Base-by-base conservation (phyloP, 352 stramenopile species). In the Globisporangium polare region DNA sequence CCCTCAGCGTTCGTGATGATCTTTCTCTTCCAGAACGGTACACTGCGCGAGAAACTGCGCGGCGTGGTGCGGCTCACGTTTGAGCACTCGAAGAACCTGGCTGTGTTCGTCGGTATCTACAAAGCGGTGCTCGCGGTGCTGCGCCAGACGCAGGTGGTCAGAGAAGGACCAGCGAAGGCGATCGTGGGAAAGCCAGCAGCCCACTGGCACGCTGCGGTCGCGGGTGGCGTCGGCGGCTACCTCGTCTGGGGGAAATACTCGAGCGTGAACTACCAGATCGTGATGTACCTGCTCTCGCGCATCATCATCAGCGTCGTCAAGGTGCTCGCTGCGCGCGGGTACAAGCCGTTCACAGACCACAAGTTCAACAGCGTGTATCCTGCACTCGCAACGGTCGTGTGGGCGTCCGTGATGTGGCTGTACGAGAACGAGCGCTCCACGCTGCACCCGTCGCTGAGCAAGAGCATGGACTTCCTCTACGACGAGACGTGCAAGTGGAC, bases 391-490 rank as follows among this genome's bases (percentile, higher is more conserved):
- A 88, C 81, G 0, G 73, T 77, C n/a, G 80, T 87, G 26, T 96
- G 88, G 88, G 84, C 72, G 31, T 62, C 74, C 8, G 84, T 94
- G 58, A 94, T 96, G 83, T 96, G 83, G 83, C 72, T 94, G 22
- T 96, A 91, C 67, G 88, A 96, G 71, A 94, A 89, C 71, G 78
- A 96, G 51, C 73, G 77, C 41, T 27, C 73, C n/a, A 73, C 72
- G 64, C 72, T 96, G 54, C 88, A 96, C 60, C 70, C 82, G 37
- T 94, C 85, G 43, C 75, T 96, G 42, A 78, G 79, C 45, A 88
- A 86, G 71, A 95, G 86, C 68, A 96, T 96, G 88, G 81, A 95
- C 52, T 96, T 91, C 65, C 71, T 95, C 13, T 96, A 96, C 72
- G 80, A 93, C 63, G 80, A 95, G 60, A 91, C 86, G 26, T 94